phyloP scores from a whole-genome alignment of 805 yeast genomes.

The Scheffersomyces coipomensis region DNA sequence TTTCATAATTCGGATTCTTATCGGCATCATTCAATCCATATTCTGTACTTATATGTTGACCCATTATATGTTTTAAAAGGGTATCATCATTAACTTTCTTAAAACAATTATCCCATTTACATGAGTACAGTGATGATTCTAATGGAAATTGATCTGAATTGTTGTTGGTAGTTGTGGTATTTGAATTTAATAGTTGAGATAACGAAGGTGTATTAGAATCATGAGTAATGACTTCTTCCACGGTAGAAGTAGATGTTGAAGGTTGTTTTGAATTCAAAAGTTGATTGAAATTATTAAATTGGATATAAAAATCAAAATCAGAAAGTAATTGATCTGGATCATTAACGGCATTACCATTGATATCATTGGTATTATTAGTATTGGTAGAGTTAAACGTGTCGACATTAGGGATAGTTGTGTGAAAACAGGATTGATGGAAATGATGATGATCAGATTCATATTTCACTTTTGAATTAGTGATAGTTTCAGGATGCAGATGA shows the following conservation, averaged over 20 bases:
- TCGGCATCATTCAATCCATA: slow-evolving; percentile 23
- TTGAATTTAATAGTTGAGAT: not conserved
- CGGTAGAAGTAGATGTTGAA: not conserved
- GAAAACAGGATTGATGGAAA: slow-evolving; percentile 45
- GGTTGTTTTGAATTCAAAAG: slow-evolving; percentile 1
- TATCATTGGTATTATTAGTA: too few relatives aligned
- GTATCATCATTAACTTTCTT: slow-evolving; percentile 33
- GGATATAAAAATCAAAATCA: slow-evolving; percentile 38
- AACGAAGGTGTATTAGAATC: too few relatives aligned
- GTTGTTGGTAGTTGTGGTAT: not conserved
- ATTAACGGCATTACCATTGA: not conserved
- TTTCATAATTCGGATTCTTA: not conserved
- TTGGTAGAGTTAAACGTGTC: slow-evolving; percentile 1
- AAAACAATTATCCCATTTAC: slow-evolving; percentile 72
- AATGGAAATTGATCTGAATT: not conserved
- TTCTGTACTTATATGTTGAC: slow-evolving; percentile 51
- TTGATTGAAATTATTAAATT: slow-evolving; percentile 30
- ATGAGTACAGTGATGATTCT: slow-evolving; percentile 19
- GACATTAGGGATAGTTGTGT: slow-evolving; percentile 36
- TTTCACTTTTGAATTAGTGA: slow-evolving; percentile 1
- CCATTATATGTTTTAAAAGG: slow-evolving; percentile 34
- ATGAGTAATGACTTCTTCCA: too few relatives aligned
- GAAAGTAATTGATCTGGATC: slow-evolving; percentile 16
- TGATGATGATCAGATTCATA: slow-evolving; percentile 11
- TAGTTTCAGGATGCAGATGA: slow-evolving; percentile 19